phyloP scores from a whole-genome alignment of 495 filamentous ascomycete species.

The Gamarada debralockiae region DNA sequence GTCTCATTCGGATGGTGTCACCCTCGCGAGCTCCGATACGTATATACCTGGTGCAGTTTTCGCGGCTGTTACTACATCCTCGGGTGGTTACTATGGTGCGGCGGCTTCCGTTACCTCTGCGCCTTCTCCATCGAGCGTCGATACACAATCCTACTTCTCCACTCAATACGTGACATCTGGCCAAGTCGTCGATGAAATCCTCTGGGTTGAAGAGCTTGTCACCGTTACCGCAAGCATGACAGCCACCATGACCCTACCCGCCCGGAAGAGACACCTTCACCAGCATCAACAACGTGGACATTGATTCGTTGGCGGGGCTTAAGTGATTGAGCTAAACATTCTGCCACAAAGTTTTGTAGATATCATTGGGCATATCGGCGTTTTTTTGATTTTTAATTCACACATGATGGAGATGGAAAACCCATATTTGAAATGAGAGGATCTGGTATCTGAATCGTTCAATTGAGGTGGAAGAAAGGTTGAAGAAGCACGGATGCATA shows the following conservation, averaged over 20 bases:
- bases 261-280: slow-evolving; percentile 18
- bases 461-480: too few relatives aligned
- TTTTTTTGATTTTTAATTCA: neutral
- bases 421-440: too few relatives aligned
- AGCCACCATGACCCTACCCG: neutral
- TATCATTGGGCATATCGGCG: neutral
- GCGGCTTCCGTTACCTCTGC: neutral
- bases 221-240: slow-evolving; percentile 20
- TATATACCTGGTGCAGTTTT: slow-evolving; percentile 23
- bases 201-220: slow-evolving; percentile 30
- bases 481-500: too few relatives aligned
- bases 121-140: neutral
- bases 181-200: slow-evolving; percentile 28
- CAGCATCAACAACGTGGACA: slow-evolving; percentile 5
- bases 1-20: slow-evolving; percentile 7
- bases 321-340: too few relatives aligned
- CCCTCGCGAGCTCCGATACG: slow-evolving; percentile 15
- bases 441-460: too few relatives aligned
- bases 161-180: slow-evolving; percentile 29
- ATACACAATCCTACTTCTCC: slow-evolving; percentile 13
- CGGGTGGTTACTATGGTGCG: neutral
- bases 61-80: neutral
- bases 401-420: neutral
- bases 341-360: too few relatives aligned
- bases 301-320: too few relatives aligned